Evolutionary conservation across 2,329 filamentous ascomycete genomes (phyloP).

Genomic region (Rosellinia necatrix): DNA sequence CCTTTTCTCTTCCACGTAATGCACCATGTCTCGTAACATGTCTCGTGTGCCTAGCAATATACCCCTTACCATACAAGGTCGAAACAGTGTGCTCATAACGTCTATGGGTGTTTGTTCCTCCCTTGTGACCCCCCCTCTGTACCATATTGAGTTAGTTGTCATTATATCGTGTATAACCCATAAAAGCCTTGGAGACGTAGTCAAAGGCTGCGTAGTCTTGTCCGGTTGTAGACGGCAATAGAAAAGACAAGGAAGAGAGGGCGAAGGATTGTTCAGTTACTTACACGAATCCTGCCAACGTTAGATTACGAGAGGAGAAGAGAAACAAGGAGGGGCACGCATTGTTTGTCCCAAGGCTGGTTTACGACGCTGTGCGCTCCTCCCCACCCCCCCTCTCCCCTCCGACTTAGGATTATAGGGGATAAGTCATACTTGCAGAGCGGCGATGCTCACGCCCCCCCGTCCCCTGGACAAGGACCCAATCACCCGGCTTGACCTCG

Average conservation of each 20-base stretch:
- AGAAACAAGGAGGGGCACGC: no score
- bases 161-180: neutral
- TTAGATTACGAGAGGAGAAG: no score
- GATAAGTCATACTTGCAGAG: constrained; percentile 27
- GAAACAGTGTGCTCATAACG: constrained; percentile 22
- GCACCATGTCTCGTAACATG: constrained; percentile 26
- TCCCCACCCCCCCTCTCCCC: no score
- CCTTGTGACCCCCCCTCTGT: neutral
- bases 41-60: constrained; percentile 24
- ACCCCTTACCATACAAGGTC: constrained; percentile 21
- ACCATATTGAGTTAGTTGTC: neutral
- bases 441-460: constrained; percentile 47
- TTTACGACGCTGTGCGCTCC: no score
- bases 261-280: no score
- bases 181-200: neutral
- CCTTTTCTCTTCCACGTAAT: constrained; percentile 26
- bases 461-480: constrained; percentile 46
- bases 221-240: neutral
- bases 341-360: no score
- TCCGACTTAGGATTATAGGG: no score
- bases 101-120: neutral
- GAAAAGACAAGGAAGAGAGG: no score
- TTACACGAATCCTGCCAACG: neutral
- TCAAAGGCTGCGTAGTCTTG: neutral
- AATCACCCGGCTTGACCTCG: constrained; percentile 44